Base-by-base conservation (phyloP, 306 rosid species). In the Glycine soja region DNA sequence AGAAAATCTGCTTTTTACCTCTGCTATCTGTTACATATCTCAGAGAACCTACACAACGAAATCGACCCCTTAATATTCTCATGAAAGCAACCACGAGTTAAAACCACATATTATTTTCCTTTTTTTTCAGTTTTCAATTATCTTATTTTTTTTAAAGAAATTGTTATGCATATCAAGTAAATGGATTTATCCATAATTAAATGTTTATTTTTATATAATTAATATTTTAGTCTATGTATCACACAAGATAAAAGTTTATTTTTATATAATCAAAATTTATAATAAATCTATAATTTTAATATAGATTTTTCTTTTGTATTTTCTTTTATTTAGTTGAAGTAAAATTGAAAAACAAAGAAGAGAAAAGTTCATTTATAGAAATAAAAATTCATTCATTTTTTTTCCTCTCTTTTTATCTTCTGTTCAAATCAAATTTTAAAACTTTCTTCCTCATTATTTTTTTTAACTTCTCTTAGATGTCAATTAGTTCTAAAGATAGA, bases 31-130 rank as follows among this genome's bases (percentile, higher is more conserved):
- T 50, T 62, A 54, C 74, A 64, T 63, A 80, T 80, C 81, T 61
- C 40, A 68, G 56, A 32, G 53, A 45, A 19, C 62, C 48, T 69
- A 8, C 13, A 10, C 56, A 64, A 13, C 3, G n/a, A 75, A 68
- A 30, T 40, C 9, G 34, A 80, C 13, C 85, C 75, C 79, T 43
- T 30, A 69, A 80, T 59, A 16, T 75, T 58, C 68, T 34, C 69
- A 74, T 45, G 67, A 56, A 45, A 68, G 64, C 71, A 71, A 70
- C 5, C 53, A 52, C 64, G n/a, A 8, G 12, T 76, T 82, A 1
- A 18, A 72, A 12, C 45, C 45, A 40, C 15, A 64, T 32, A 6
- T 10, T 13, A 18, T 47, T n/a, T 15, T 48, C 58, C 8, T 7
- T 24, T 58, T 32, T 62, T 62, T 34, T 63, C 7, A 6, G 7